These are phyloP conservation scores for Monilinia aucupariae DNA, from an alignment of 2,329 filamentous ascomycete genomes.

Conservation along the genomic window DNA sequence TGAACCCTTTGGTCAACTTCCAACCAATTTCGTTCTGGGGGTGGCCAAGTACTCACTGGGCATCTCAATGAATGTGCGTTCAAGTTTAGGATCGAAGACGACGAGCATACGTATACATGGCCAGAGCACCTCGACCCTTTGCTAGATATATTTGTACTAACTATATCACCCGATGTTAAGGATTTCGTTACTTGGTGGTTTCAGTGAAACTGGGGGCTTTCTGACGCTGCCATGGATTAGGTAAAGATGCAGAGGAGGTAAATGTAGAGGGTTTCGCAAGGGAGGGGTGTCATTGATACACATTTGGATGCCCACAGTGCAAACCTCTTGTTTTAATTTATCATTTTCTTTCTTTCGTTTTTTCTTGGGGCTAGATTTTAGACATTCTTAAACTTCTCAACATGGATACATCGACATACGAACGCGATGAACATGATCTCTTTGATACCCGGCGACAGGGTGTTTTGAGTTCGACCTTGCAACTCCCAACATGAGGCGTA, in stretches of 20 bases:
- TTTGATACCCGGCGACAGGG: conserved; percentile 12
- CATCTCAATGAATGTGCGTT: not conserved
- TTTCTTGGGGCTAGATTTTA: not conserved
- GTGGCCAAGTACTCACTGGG: conserved; percentile 51
- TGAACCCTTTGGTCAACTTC: conserved; percentile 50
- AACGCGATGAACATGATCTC: not conserved
- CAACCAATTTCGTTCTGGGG: conserved; percentile 47
- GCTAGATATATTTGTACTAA: not conserved
- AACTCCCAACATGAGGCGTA: not conserved
- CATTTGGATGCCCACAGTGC: not conserved
- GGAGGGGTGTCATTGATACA: not conserved
- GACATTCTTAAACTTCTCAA: not conserved
- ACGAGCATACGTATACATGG: not conserved
- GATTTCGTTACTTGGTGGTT: not conserved
- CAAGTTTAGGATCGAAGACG: not conserved
- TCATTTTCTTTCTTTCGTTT: not conserved
- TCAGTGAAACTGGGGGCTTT: not conserved
- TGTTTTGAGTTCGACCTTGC: not conserved
- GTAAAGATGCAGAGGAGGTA: not conserved
- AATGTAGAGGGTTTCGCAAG: not conserved
- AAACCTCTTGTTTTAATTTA: not conserved
- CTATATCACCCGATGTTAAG: not conserved
- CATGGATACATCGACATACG: not conserved
- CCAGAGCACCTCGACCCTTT: not conserved
- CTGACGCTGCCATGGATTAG: too few species aligned